These are phyloP conservation scores for Limonium bicolor DNA, from an alignment of 148 eudicot genomes.

Conservation along the genomic window DNA sequence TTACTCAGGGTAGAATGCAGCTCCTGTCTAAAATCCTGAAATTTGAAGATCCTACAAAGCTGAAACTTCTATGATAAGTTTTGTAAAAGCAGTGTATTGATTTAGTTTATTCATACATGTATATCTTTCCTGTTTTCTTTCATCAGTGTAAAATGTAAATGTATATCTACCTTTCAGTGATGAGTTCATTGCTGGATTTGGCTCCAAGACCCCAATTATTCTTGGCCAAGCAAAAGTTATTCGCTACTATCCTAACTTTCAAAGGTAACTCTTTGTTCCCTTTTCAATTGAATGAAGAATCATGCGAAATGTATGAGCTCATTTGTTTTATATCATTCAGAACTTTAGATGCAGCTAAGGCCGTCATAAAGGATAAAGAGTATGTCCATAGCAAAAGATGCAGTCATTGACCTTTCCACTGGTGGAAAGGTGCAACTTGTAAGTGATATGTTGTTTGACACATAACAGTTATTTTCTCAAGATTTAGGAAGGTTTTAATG, in stretches of 20 bases:
- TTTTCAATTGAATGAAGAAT: background rate
- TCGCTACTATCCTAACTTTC: slow-evolving; percentile 72
- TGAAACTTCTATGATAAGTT: too few relatives aligned
- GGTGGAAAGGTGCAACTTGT: slow-evolving; percentile 65
- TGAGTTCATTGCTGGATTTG: slow-evolving; percentile 94
- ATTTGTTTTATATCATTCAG: slow-evolving; percentile 27
- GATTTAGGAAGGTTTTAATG: too few relatives aligned
- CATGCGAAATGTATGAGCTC: too few relatives aligned
- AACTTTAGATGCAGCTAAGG: slow-evolving; percentile 64
- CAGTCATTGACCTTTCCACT: slow-evolving; percentile 45
- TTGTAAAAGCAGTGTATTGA: too few relatives aligned
- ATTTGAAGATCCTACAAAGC: too few relatives aligned
- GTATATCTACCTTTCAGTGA: slow-evolving; percentile 44
- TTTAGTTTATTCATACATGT: background rate
- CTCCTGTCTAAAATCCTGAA: too few relatives aligned
- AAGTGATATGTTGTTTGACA: too few relatives aligned
- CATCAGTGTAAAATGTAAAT: too few relatives aligned
- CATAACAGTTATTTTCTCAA: too few relatives aligned
- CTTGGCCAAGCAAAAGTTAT: slow-evolving; percentile 83
- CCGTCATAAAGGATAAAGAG: slow-evolving; percentile 60
- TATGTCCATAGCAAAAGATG: slow-evolving; percentile 67
- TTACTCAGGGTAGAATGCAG: too few relatives aligned
- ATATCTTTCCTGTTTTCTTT: background rate
- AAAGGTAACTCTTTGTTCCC: slow-evolving; percentile 39
- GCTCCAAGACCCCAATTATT: slow-evolving; percentile 85